These are phyloP conservation scores for Serendipita vermifera DNA, from an alignment of 768 basidiomycete genomes.

Conservation along the genomic window DNA sequence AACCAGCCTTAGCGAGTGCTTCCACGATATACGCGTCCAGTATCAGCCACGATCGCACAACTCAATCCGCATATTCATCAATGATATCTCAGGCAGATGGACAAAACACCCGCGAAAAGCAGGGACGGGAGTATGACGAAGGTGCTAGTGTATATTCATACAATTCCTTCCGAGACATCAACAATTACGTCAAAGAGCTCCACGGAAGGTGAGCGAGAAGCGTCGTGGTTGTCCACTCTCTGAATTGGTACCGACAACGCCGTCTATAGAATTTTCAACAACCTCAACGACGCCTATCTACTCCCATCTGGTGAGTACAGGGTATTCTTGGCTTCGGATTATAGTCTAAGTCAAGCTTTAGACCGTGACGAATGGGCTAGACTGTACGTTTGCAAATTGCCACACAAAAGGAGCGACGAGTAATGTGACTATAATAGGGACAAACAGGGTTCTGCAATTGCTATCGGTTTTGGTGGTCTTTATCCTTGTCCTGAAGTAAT, in stretches of 20 bases:
- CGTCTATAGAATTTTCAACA: not conserved
- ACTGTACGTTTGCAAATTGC: not conserved
- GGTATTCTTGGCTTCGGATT: not conserved
- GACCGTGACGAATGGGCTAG: not conserved
- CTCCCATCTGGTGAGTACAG: not conserved
- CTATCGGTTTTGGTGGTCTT: not conserved
- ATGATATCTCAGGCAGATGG: not conserved
- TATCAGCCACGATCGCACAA: too few relatives aligned
- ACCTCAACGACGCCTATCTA: slow-evolving; percentile 1
- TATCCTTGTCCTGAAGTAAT: not conserved
- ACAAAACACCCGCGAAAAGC: not conserved
- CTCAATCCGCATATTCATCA: not conserved
- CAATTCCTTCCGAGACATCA: not conserved
- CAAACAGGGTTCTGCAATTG: not conserved
- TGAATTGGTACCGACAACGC: not conserved
- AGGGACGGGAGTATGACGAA: not conserved
- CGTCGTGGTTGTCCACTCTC: not conserved
- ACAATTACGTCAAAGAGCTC: slow-evolving; percentile 1
- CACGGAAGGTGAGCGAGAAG: slow-evolving; percentile 4
- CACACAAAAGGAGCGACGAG: not conserved
- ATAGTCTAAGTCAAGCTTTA: too few relatives aligned
- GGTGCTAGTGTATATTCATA: slow-evolving; percentile 4
- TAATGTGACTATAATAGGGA: not conserved
- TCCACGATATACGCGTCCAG: not conserved
- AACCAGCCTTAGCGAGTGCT: not conserved